Base-by-base conservation (phyloP, 441 rosid genomes). In the Gossypium schwendimanii region DNA sequence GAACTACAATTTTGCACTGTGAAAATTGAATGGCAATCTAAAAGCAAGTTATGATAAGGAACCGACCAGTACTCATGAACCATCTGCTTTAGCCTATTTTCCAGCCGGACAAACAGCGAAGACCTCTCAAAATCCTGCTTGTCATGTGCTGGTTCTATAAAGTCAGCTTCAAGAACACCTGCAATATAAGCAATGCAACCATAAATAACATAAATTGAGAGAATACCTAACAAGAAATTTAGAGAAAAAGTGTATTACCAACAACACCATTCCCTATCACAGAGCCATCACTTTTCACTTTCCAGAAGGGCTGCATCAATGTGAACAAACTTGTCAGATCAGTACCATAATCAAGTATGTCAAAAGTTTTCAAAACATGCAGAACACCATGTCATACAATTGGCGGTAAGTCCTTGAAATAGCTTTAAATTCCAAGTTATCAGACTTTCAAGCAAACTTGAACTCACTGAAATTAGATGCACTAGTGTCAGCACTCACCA, bases 81-180 rank as follows among this genome's bases (percentile, higher is more conserved):
- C 63, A 88, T 88, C 60, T 85, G 90, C 76, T 85, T 94, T 79
- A 94, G 88, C 79, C 60, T 90, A 68, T 83, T 53, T 81, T 94
- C 97, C 58, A 94, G 86, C 76, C 94, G 86, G 21, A 83, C 81
- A 81, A 75, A 94, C 41, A 92, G 70, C 24, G 94, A 79, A n/a
- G 98, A 94, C 79, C 97, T 88, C 87, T 94, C 98, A 75, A 94
- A 94, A 74, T 87, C 98, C 77, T 94, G 98, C 88, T 94, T 94
- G 82, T 94, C 94, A 80, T 94, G 98, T 8, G 98, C 97, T 2
- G 98, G 98, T 85, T 94, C 98, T 58, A 94, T 87, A 78, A 94
- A 94, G 83, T 94, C 88, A 71, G 91, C 98, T 85, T 94, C 97
- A 75, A 94, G 91, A 78, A 90, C 92, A 73, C 98, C 98, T 92